phyloP scores from a whole-genome alignment of 2,329 filamentous ascomycete genomes.

The Metarhizium brunneum region DNA sequence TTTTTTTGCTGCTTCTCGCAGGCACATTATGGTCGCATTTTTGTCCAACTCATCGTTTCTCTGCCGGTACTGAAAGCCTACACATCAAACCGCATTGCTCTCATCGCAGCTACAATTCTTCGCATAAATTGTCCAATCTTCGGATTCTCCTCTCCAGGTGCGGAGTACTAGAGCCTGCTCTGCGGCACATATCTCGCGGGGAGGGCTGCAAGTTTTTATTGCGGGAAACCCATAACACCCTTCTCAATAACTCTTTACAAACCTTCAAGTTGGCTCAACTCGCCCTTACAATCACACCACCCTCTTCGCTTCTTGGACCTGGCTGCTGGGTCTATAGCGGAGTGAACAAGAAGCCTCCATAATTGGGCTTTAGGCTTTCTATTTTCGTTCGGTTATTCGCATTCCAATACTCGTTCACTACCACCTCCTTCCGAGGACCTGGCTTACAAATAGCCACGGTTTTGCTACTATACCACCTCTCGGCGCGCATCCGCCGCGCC shows the following conservation, averaged over 20 bases:
- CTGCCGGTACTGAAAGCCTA: background rate
- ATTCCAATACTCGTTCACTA: background rate
- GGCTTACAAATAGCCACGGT: conserved; percentile 9
- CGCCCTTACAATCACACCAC: conserved; percentile 60
- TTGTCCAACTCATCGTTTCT: background rate
- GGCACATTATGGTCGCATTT: background rate
- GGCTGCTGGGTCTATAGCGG: conserved; percentile 90
- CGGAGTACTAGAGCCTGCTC: background rate
- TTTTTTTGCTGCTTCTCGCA: conserved; percentile 7
- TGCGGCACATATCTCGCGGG: background rate
- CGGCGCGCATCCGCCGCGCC: conserved; percentile 29
- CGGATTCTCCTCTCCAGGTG: background rate
- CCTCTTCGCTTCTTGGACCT: conserved; percentile 84
- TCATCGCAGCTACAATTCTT: background rate
- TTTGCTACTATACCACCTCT: conserved; percentile 22
- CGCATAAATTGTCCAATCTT: too few relatives aligned
- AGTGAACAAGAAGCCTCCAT: conserved; percentile 96
- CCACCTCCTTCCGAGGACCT: background rate
- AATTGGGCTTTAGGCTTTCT: conserved; percentile 43
- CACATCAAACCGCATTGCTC: background rate
- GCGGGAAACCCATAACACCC: background rate
- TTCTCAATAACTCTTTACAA: conserved; percentile 17
- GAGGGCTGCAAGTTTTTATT: background rate
- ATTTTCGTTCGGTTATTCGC: background rate
- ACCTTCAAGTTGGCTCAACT: conserved; percentile 92